A percentile compares a stretch with the other conserved stretches of the same genome.
Evolutionary conservation across 1,139 yeast species (phyloP).

Genomic region (Hansenula lynferdii): DNA sequence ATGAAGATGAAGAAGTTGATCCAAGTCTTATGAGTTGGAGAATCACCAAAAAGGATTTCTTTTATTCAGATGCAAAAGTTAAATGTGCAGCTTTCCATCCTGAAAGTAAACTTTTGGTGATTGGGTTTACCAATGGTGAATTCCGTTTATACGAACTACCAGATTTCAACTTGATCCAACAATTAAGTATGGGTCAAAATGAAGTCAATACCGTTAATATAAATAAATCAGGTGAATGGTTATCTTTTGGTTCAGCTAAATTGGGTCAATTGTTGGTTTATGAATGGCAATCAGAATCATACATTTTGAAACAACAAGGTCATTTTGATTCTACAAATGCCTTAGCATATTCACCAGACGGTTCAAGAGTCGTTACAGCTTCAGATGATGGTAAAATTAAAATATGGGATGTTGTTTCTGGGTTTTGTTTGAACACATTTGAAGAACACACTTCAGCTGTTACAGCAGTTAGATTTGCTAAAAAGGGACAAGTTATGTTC

Average conservation of each 20-base stretch:
- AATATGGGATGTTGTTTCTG: conserved; percentile 92
- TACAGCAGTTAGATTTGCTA: conserved; percentile 82
- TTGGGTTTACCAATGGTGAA: conserved; percentile 88
- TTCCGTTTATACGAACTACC: conserved; percentile 90
- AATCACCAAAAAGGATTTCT: conserved; percentile 72
- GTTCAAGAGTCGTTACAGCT: conserved; percentile 87
- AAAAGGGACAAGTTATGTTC: conserved; percentile 82
- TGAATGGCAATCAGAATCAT: conserved; percentile 99
- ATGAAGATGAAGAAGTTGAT: conserved; percentile 35
- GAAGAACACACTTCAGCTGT: conserved; percentile 89
- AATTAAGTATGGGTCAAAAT: conserved; percentile 87
- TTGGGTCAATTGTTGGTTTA: conserved; percentile 93
- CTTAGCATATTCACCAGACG: conserved; percentile 90
- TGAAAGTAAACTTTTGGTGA: conserved; percentile 62
- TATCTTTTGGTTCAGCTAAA: conserved; percentile 89
- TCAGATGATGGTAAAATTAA: conserved; percentile 96
- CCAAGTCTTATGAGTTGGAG: conserved; percentile 61
- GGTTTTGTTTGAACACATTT: conserved; percentile 89
- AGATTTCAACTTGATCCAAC: conserved; percentile 73
- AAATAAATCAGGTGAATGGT: conserved; percentile 91
- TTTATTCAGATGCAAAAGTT: conserved; percentile 67
- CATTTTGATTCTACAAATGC: conserved; percentile 90
- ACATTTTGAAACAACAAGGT: conserved; percentile 93
- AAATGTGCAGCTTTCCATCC: conserved; percentile 85
- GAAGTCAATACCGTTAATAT: conserved; percentile 79